A percentile compares a stretch with the other conserved stretches of the same genome.
These are phyloP conservation scores for Leishmania major DNA, from an alignment of 208 protist genomes.

Conservation along the genomic window DNA sequence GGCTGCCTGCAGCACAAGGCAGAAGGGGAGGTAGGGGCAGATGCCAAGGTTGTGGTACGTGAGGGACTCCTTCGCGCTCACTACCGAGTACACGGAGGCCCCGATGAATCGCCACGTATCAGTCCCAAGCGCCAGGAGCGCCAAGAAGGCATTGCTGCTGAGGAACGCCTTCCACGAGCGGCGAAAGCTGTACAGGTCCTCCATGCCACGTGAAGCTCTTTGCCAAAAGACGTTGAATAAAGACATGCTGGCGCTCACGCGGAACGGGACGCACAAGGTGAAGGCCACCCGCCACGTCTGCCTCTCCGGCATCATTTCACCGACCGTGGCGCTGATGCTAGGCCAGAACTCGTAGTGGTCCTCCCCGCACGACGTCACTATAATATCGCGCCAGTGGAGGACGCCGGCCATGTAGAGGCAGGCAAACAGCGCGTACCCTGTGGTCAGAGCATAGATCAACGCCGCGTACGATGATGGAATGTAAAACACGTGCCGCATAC, in stretches of 20 bases:
- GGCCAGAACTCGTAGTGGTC: constrained; percentile 79
- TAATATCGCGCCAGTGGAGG: constrained; percentile 50
- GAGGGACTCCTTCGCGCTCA: constrained; percentile 60
- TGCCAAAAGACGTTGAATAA: constrained; percentile 75
- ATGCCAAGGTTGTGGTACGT: constrained; percentile 69
- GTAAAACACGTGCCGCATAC: constrained; percentile 68
- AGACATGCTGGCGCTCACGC: constrained; percentile 48
- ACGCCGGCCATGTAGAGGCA: constrained; percentile 55
- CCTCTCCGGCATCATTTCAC: constrained; percentile 72
- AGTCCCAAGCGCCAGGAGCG: constrained; percentile 46
- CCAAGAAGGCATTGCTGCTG: constrained; percentile 52
- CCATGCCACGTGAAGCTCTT: constrained; percentile 44
- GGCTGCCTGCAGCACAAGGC: constrained; percentile 54
- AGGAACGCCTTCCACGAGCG: constrained; percentile 34
- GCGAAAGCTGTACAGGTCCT: constrained; percentile 42
- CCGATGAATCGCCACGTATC: constrained; percentile 54
- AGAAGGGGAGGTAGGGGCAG: constrained; percentile 57
- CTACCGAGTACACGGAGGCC: constrained; percentile 59
- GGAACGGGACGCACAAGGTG: constrained; percentile 58
- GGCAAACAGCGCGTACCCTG: constrained; percentile 41
- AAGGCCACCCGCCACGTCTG: constrained; percentile 70
- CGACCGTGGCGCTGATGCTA: constrained; percentile 71
- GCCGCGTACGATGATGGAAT: constrained; percentile 68
- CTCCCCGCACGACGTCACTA: constrained; percentile 52
- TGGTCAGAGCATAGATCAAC: constrained; percentile 60